A percentile compares a stretch with the other conserved stretches of the same genome.
Conservation (phyloP, 768 basidiomycete species). For the Lactifluus hygrophoroides region DNA sequence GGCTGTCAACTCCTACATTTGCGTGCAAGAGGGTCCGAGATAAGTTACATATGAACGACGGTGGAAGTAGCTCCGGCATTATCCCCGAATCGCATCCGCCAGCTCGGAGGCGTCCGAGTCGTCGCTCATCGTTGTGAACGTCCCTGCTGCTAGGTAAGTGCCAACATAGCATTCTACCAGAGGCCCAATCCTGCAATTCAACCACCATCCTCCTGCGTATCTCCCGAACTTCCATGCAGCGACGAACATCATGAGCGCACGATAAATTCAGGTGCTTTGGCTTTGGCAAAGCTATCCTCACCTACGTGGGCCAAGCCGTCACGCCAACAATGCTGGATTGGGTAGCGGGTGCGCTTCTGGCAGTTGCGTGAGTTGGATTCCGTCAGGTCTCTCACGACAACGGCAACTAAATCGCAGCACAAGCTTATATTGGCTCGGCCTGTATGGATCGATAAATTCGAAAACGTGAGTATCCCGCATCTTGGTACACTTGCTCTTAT, state of each 20-base stretch:
- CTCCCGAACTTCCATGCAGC: not conserved
- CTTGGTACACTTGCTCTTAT: not conserved
- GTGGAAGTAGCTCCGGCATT: too few relatives aligned
- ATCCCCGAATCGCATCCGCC: too few relatives aligned
- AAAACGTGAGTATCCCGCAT: not conserved
- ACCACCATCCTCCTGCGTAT: not conserved
- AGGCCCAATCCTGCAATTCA: too few relatives aligned
- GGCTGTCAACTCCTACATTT: not conserved
- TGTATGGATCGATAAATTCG: not conserved
- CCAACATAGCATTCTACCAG: not conserved
- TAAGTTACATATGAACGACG: not conserved
- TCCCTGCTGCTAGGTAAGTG: not conserved
- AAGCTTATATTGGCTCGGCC: slow-evolving; percentile 5
- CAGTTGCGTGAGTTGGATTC: not conserved
- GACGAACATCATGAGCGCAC: not conserved
- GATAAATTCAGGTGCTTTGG: not conserved
- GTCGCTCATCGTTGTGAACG: not conserved
- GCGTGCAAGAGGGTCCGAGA: not conserved
- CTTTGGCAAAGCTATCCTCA: not conserved
- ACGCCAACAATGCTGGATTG: slow-evolving; percentile 3
- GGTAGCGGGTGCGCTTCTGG: not conserved
- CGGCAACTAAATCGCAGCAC: not conserved
- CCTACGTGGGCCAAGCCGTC: not conserved
- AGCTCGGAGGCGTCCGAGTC: too few relatives aligned
- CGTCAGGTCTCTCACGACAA: not conserved